phyloP scores from a whole-genome alignment of 495 filamentous ascomycete genomes.

The Hyaloscypha hepaticicola region DNA sequence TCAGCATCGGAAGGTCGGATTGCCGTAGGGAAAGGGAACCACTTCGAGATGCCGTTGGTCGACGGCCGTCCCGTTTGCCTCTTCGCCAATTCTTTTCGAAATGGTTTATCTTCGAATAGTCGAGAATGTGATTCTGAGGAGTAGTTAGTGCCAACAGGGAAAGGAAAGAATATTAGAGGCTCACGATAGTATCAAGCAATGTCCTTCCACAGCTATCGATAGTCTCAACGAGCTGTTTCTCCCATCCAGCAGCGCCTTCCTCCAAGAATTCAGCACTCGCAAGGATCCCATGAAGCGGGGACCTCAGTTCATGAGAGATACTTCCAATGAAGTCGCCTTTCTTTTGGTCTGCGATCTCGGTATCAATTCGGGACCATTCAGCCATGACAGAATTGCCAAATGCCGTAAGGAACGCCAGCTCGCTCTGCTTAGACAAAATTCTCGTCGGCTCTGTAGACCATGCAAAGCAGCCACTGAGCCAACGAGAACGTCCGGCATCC shows the following conservation, averaged over 20 bases:
- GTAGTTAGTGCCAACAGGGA: slow-evolving; percentile 4
- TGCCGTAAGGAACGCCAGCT: slow-evolving; percentile 44
- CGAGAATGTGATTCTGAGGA: slow-evolving; percentile 60
- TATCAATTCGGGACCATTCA: slow-evolving; percentile 54
- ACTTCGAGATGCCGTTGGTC: background rate
- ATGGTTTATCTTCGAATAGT: slow-evolving; percentile 57
- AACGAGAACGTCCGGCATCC: slow-evolving; percentile 64
- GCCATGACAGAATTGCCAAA: slow-evolving; percentile 63
- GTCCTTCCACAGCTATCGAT: slow-evolving; percentile 76
- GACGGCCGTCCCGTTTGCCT: slow-evolving; percentile 13
- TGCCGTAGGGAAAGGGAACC: slow-evolving; percentile 14
- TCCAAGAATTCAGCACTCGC: slow-evolving; percentile 40
- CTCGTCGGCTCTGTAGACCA: slow-evolving; percentile 53
- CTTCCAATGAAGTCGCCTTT: slow-evolving; percentile 42
- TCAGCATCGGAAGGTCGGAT: slow-evolving; percentile 27
- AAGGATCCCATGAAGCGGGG: slow-evolving; percentile 42
- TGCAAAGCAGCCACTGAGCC: slow-evolving; percentile 67
- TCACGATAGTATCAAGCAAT: slow-evolving; percentile 67
- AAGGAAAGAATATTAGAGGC: slow-evolving; percentile 6
- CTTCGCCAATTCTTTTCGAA: slow-evolving; percentile 32
- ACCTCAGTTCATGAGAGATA: slow-evolving; percentile 42
- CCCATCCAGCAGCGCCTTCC: slow-evolving; percentile 19
- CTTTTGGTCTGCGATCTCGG: slow-evolving; percentile 43
- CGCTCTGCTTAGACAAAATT: slow-evolving; percentile 44
- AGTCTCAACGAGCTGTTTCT: slow-evolving; percentile 45